Evolutionary conservation across 176 grass and related monocot species (phyloP).

Genomic region (Zoysia pacifica): DNA sequence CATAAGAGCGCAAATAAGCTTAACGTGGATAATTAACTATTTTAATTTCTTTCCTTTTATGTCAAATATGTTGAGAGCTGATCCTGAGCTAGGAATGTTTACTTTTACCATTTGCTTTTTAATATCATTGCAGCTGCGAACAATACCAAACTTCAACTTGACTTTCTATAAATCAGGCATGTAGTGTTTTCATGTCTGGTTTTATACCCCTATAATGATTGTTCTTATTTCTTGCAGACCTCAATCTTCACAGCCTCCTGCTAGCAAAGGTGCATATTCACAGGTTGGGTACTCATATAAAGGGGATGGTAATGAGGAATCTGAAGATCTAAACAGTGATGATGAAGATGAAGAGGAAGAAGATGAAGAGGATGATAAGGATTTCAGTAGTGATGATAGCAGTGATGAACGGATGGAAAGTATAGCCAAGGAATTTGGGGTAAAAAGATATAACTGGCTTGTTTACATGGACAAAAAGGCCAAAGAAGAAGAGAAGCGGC

Average conservation of each 20-base stretch:
- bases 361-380: slow-evolving; percentile 71
- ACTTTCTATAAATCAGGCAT: slow-evolving; percentile 19
- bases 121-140: neutral
- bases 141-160: neutral
- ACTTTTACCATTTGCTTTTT: slow-evolving; percentile 32
- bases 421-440: slow-evolving; percentile 94
- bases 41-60: slow-evolving; percentile 11
- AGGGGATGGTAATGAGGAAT: slow-evolving; percentile 63
- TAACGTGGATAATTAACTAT: neutral
- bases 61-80: slow-evolving; percentile 9
- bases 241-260: slow-evolving; percentile 66
- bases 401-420: slow-evolving; percentile 91
- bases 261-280: slow-evolving; percentile 90
- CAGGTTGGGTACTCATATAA: slow-evolving; percentile 97
- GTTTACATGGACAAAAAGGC: slow-evolving; percentile 95
- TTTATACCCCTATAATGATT: slow-evolving; percentile 16
- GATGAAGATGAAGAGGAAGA: slow-evolving; percentile 87
- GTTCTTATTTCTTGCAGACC: slow-evolving; percentile 55
- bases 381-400: slow-evolving; percentile 98
- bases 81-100: slow-evolving; percentile 8
- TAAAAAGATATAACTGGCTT: slow-evolving; percentile 98
- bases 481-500: slow-evolving; percentile 92
- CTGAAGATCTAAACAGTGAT: slow-evolving; percentile 67
- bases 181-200: slow-evolving; percentile 14
- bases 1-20: slow-evolving; percentile 8